Conservation (phyloP, 768 basidiomycete genomes). For the Gloeopeniophorella convolvens region DNA sequence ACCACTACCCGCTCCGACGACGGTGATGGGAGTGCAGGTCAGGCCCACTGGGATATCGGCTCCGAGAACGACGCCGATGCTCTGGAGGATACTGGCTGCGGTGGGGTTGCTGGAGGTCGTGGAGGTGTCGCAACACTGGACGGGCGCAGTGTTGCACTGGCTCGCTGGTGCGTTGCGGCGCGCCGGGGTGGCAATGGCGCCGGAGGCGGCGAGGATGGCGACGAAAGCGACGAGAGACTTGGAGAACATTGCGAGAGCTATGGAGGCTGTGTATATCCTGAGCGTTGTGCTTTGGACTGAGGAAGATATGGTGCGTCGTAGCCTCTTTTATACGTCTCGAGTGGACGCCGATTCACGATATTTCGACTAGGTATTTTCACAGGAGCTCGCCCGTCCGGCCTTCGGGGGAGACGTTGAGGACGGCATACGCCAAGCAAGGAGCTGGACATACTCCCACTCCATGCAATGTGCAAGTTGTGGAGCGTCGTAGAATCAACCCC, state of each 20-base stretch:
- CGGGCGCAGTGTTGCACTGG: background rate
- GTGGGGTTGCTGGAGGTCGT: background rate
- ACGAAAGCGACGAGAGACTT: conserved; percentile 4
- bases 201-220: background rate
- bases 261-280: background rate
- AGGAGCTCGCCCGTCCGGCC: too few species aligned
- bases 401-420: too few species aligned
- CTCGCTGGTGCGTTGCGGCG: background rate
- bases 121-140: background rate
- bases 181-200: background rate
- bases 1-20: too few species aligned
- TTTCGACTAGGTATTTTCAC: too few species aligned
- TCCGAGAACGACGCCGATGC: background rate
- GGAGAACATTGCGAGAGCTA: background rate
- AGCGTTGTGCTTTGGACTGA: background rate
- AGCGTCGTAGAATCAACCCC: too few species aligned
- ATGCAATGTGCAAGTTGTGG: too few species aligned
- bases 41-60: background rate
- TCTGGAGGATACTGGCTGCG: fast-evolving
- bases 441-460: too few species aligned
- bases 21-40: background rate
- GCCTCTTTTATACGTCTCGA: too few species aligned
- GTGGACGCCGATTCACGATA: too few species aligned
- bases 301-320: background rate
- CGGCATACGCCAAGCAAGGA: too few species aligned